Evolutionary conservation across 129 eudicot genomes (phyloP), one percentile per base, ranked within the genome.

Genomic region (Ambrosia artemisiifolia): DNA sequence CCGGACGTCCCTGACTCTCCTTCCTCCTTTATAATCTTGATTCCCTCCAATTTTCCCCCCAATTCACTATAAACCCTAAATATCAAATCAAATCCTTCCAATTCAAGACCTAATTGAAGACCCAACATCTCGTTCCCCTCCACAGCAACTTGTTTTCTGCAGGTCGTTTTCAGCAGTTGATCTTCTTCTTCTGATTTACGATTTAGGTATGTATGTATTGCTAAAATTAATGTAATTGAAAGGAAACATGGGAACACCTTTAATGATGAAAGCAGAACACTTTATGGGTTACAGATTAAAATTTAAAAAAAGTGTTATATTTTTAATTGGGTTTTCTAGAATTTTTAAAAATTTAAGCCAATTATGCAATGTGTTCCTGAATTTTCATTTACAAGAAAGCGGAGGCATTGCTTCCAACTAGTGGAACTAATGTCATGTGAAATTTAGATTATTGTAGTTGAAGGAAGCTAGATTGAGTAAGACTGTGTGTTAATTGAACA

Each of bases 201-300:
- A n/a, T n/a, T n/a, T n/a, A n/a, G n/a, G n/a, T n/a, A n/a, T n/a
- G n/a, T n/a, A n/a, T n/a, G n/a, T n/a, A n/a, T n/a, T n/a, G n/a
- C n/a, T n/a, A n/a, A n/a, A n/a, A n/a, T n/a, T n/a, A n/a, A n/a
- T n/a, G n/a, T n/a, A 71, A 68, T 19, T 65, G 20, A 32, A 53
- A 55, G 44, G 63, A 73, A 80, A 74, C 84, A 64, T 40, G 68
- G 63, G 63, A 75, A 75, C 33, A 65, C 72, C 54, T n/a, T n/a
- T 36, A 7, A 43, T 50, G 75, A 69, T 75, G 55, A 60, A 75
- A 70, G 72, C 80, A 74, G 62, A 14, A 62, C 14, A 49, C 65
- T 74, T 80, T 80, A 38, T 19, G 33, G 64, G 28, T 46, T 40
- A 47, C 8, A 36, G 34, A 56, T 51, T n/a, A 18, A 32, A 59